Conservation (phyloP, 805 yeast species). For the Kregervanrija fluxuum region DNA sequence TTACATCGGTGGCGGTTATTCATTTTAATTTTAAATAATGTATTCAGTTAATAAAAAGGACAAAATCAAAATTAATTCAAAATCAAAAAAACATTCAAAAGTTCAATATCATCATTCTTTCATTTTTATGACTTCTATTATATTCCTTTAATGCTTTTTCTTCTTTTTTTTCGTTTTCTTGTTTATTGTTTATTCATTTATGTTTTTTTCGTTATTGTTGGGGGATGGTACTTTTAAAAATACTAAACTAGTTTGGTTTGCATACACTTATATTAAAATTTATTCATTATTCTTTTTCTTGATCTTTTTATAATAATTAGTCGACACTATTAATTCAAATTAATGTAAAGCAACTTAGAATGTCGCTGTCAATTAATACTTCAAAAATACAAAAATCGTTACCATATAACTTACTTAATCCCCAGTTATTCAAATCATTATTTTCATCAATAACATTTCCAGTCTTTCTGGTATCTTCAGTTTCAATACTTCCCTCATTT, state of each 20-base stretch:
- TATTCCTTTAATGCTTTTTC: too few species aligned
- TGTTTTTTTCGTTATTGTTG: too few species aligned
- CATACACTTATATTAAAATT: background rate
- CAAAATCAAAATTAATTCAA: too few species aligned
- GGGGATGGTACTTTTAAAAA: background rate
- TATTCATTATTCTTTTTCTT: background rate
- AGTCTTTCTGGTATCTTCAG: constrained; percentile 1
- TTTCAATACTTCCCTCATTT: background rate
- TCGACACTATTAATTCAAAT: constrained; percentile 7
- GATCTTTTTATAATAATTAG: background rate
- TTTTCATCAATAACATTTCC: constrained; percentile 1
- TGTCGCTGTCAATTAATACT: constrained; percentile 23
- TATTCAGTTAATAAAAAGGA: too few species aligned
- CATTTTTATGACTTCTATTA: too few species aligned
- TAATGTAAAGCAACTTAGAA: constrained; percentile 24
- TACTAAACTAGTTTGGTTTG: background rate
- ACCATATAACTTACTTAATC: constrained; percentile 25
- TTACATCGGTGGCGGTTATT: constrained; percentile 23
- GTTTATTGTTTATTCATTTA: too few species aligned
- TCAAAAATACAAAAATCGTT: constrained; percentile 24
- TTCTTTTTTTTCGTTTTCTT: too few species aligned
- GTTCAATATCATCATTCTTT: too few species aligned
- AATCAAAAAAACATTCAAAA: too few species aligned
- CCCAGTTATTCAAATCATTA: constrained; percentile 27
- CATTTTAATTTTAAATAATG: background rate